Conservation (phyloP, 1,284 basidiomycete genomes). For the Earliella scabrosa region DNA sequence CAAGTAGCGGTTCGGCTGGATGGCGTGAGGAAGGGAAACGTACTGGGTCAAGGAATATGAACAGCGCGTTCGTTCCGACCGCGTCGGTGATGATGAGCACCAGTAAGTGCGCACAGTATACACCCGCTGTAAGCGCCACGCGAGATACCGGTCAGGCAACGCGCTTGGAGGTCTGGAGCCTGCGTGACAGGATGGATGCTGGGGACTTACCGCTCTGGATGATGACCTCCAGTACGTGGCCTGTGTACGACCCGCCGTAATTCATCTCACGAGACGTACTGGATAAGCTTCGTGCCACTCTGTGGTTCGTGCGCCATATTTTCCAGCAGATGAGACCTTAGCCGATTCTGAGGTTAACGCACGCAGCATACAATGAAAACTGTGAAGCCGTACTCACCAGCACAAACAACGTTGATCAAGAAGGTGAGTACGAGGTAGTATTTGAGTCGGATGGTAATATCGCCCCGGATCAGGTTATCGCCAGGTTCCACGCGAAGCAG, state of each 20-base stretch:
- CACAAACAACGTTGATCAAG: constrained; percentile 8
- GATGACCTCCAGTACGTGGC: neutral
- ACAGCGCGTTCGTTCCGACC: neutral
- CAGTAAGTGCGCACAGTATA: neutral
- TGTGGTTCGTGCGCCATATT: constrained; percentile 7
- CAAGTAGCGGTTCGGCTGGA: too few relatives aligned
- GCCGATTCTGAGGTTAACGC: too few relatives aligned
- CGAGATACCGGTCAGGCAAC: too few relatives aligned
- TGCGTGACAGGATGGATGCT: too few relatives aligned
- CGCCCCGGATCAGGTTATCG: neutral
- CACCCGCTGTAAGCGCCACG: too few relatives aligned
- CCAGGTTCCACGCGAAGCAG: neutral
- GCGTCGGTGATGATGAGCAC: constrained; percentile 2
- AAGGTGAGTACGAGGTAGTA: constrained; percentile 12
- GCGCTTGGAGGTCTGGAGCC: too few relatives aligned
- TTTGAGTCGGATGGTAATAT: constrained; percentile 1
- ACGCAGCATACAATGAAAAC: too few relatives aligned
- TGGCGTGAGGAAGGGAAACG: too few relatives aligned
- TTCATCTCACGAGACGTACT: neutral
- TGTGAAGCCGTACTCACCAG: constrained; percentile 3
- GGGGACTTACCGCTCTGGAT: neutral
- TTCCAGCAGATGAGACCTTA: constrained; percentile 8
- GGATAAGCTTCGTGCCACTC: neutral
- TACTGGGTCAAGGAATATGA: constrained; percentile 8
- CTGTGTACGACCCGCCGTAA: neutral